Evolutionary conservation across 225 moss, liverwort and hornwort species (phyloP).

Genomic region (Pseudoscleropodium purum): DNA sequence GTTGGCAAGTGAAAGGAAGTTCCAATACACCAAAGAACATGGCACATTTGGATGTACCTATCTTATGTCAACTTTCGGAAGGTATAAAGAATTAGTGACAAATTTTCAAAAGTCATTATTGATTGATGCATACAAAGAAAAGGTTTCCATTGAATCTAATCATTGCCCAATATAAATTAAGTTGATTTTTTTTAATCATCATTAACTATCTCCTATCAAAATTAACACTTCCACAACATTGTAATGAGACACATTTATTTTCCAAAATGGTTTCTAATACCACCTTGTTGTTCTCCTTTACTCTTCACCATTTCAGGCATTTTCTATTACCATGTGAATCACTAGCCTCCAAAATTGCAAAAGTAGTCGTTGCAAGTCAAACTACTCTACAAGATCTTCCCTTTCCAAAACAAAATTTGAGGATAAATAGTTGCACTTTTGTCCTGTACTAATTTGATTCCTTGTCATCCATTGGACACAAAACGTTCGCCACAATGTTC

Average conservation of each 20-base stretch:
- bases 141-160: background rate
- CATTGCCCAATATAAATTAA: background rate
- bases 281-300: background rate
- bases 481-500: too few relatives aligned
- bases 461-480: too few relatives aligned
- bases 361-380: too few relatives aligned
- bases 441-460: too few relatives aligned
- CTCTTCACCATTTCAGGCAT: background rate
- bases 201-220: background rate
- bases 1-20: too few relatives aligned
- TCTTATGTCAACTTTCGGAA: background rate
- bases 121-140: background rate
- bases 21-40: too few relatives aligned
- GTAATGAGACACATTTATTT: background rate
- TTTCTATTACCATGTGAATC: too few relatives aligned
- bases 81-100: background rate
- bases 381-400: too few relatives aligned
- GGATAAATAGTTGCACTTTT: too few relatives aligned
- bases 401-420: too few relatives aligned
- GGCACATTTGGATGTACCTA: too few relatives aligned
- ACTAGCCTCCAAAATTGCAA: too few relatives aligned
- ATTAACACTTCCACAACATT: background rate
- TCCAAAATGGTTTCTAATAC: background rate
- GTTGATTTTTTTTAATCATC: background rate
- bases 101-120: background rate